phyloP scores from a whole-genome alignment of 2,329 filamentous ascomycete species.

The Ceratocystis colombiana region DNA sequence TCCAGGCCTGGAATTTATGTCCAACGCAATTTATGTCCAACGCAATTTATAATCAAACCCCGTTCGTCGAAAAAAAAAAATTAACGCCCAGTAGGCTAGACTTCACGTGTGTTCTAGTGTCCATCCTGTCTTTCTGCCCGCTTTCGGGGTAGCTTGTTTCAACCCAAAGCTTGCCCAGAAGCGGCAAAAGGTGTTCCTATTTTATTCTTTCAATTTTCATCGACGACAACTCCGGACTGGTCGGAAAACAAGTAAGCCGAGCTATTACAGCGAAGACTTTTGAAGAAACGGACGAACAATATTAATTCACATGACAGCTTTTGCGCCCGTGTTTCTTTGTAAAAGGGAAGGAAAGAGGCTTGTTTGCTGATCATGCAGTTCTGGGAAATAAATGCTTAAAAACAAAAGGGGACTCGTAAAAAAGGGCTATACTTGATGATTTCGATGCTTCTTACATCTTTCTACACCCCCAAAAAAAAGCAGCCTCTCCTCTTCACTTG shows the following conservation, averaged over 20 bases:
- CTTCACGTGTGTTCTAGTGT: neutral
- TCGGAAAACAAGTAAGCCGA: too few species aligned
- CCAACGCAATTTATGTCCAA: too few species aligned
- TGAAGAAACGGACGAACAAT: too few species aligned
- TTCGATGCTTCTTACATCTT: neutral
- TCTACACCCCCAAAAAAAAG: neutral
- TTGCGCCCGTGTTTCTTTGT: too few species aligned
- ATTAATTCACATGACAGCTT: too few species aligned
- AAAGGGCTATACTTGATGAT: neutral
- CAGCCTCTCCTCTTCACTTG: neutral
- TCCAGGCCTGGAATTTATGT: neutral
- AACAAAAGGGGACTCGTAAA: neutral
- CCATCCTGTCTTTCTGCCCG: neutral
- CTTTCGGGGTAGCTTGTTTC: neutral
- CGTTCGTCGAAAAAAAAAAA: too few species aligned
- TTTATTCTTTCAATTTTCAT: neutral
- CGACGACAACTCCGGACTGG: too few species aligned
- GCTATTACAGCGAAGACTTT: too few species aligned
- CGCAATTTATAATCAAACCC: too few species aligned
- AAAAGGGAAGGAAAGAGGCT: too few species aligned
- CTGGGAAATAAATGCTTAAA: too few species aligned
- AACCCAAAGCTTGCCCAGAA: neutral
- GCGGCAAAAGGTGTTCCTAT: neutral
- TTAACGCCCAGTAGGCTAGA: neutral
- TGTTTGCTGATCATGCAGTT: too few species aligned